A percentile compares a stretch with the other conserved stretches of the same genome.
Conservation (phyloP, 164 flowering plant species). For the Kalanchoe fedtschenkoi region DNA sequence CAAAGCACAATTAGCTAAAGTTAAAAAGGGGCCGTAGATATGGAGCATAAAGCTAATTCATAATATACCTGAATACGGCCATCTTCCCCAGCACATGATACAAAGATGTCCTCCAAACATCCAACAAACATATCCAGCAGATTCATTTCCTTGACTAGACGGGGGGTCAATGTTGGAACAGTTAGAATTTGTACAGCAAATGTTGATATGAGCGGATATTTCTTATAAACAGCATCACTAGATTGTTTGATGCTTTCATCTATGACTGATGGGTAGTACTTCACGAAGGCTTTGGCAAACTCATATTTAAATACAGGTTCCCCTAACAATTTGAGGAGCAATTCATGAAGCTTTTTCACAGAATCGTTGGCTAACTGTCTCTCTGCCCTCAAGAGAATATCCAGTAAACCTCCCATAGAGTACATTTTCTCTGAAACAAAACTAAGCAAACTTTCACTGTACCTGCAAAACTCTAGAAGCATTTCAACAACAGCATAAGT, state of each 20-base stretch:
- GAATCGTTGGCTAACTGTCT: constrained; percentile 33
- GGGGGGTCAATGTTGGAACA: constrained; percentile 78
- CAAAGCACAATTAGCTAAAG: neutral
- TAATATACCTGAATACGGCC: constrained; percentile 57
- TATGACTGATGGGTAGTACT: constrained; percentile 59
- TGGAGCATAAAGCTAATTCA: neutral
- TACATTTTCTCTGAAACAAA: constrained; percentile 56
- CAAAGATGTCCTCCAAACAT: constrained; percentile 60
- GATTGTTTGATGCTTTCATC: constrained; percentile 42
- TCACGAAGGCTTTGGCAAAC: constrained; percentile 68
- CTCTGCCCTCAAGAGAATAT: constrained; percentile 70
- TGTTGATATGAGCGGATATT: constrained; percentile 46
- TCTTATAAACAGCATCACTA: constrained; percentile 27
- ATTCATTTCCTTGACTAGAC: constrained; percentile 75
- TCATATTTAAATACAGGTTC: constrained; percentile 86
- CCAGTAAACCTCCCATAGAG: constrained; percentile 46
- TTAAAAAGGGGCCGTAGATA: neutral
- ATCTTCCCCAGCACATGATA: constrained; percentile 61
- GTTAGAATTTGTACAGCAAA: constrained; percentile 93
- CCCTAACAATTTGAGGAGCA: constrained; percentile 77
- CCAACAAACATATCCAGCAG: constrained; percentile 54
- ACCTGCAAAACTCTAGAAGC: constrained; percentile 77
- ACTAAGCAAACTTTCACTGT: constrained; percentile 87
- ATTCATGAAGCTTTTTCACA: constrained; percentile 60
- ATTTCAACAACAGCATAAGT: constrained; percentile 55